Evolutionary conservation across 2,329 filamentous ascomycete genomes (phyloP).

Genomic region (Fusarium sp.): DNA sequence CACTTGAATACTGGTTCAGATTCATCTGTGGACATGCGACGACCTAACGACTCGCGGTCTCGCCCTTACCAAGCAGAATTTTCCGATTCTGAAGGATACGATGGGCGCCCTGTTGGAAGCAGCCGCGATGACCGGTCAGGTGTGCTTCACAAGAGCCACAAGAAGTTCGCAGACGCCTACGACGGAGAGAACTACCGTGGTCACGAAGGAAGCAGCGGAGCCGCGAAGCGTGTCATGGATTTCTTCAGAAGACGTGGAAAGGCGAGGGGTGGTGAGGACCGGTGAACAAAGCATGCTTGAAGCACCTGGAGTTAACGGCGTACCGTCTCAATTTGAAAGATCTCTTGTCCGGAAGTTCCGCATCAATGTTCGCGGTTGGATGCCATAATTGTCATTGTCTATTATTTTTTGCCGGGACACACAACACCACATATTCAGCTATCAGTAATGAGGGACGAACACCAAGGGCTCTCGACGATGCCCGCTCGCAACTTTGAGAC

Average conservation of each 20-base stretch:
- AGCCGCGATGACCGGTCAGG: constrained; percentile 61
- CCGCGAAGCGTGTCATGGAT: constrained; percentile 95
- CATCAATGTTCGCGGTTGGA: constrained; percentile 45
- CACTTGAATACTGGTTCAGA: constrained; percentile 66
- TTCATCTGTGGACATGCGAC: constrained; percentile 64
- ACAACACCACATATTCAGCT: constrained; percentile 42
- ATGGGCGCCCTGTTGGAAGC: constrained; percentile 55
- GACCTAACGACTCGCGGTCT: constrained; percentile 55
- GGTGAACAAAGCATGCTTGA: constrained; percentile 52
- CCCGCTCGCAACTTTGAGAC: constrained; percentile 39
- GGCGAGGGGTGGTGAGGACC: constrained; percentile 72
- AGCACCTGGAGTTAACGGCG: constrained; percentile 44
- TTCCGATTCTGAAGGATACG: constrained; percentile 58
- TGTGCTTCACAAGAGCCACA: constrained; percentile 85
- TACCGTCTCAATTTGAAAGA: constrained; percentile 42
- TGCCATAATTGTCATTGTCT: constrained; percentile 47
- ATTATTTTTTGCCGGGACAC: constrained; percentile 42
- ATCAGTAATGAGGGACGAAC: constrained; percentile 47
- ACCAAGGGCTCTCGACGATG: constrained; percentile 41
- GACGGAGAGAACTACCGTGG: constrained; percentile 76
- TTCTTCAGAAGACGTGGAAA: constrained; percentile 92
- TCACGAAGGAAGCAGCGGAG: constrained; percentile 85
- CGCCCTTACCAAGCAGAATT: constrained; percentile 60
- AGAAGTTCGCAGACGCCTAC: constrained; percentile 90
- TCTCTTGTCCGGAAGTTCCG: constrained; percentile 42